These are phyloP conservation scores for Polytrichum formosum DNA, from an alignment of 225 moss, liverwort and hornwort genomes.

Conservation along the genomic window DNA sequence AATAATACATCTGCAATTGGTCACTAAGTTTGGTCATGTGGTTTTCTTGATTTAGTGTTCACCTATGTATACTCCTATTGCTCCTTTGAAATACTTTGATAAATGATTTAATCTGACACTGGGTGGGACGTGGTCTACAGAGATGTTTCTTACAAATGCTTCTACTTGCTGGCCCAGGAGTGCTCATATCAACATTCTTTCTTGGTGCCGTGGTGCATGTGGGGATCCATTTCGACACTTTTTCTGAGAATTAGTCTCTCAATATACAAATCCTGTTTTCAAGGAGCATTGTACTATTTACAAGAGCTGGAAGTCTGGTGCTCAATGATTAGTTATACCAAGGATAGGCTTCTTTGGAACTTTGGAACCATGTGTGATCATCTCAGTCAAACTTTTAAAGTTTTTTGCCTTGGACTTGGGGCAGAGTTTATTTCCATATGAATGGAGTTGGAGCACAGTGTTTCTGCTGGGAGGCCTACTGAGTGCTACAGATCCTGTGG, in stretches of 20 bases:
- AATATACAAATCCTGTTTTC: neutral
- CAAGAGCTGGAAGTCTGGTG: too few species aligned
- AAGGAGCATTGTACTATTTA: too few species aligned
- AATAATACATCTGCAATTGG: neutral
- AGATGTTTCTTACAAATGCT: slow-evolving; percentile 83
- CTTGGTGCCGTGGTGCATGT: slow-evolving; percentile 70
- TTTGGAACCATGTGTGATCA: neutral
- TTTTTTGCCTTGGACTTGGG: neutral
- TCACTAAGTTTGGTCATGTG: neutral
- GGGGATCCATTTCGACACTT: slow-evolving; percentile 10
- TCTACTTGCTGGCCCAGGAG: slow-evolving; percentile 89
- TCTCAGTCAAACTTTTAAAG: neutral
- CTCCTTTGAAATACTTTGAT: neutral
- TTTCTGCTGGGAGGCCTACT: slow-evolving; percentile 86
- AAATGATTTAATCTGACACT: too few species aligned
- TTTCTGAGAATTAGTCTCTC: too few species aligned
- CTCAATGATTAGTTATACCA: too few species aligned
- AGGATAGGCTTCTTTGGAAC: too few species aligned
- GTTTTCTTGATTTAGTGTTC: neutral
- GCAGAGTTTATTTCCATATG: slow-evolving; percentile 82
- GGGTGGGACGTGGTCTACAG: slow-evolving; percentile 26
- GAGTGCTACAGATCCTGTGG: slow-evolving; percentile 98
- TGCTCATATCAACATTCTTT: slow-evolving; percentile 77
- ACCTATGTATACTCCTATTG: neutral
- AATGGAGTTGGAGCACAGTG: slow-evolving; percentile 93